Percentiles rank a stretch among this genome's conserved stretches.
Conservation (phyloP, 768 basidiomycete species). For the Sistotremastrum suecicum region DNA sequence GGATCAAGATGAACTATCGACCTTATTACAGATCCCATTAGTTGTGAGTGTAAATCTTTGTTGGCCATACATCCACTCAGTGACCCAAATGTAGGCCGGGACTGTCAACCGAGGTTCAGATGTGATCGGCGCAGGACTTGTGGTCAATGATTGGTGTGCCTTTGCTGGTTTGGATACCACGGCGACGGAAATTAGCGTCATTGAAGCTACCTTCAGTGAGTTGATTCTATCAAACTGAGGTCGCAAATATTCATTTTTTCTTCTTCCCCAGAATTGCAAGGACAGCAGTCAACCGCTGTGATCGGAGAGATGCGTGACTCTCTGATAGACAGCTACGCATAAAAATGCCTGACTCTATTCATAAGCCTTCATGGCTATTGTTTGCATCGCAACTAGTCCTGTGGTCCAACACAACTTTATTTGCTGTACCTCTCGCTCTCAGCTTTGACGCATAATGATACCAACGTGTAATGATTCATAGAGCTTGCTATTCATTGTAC, state of each 20-base stretch:
- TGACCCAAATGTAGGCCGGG: constrained; percentile 49
- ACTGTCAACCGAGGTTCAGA: constrained; percentile 98
- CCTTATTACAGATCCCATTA: constrained; percentile 83
- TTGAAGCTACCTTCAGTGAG: constrained; percentile 95
- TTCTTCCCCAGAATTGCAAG: constrained; percentile 58
- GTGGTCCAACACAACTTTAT: too few relatives aligned
- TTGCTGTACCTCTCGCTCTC: too few relatives aligned
- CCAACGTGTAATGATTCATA: too few relatives aligned
- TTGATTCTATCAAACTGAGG: constrained; percentile 10
- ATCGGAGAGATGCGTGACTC: constrained; percentile 89
- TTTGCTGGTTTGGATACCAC: constrained; percentile 99
- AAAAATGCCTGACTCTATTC: constrained; percentile 7
- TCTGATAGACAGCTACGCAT: constrained; percentile 87
- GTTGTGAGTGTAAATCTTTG: constrained; percentile 49
- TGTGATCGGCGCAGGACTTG: constrained; percentile 91
- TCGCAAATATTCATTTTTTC: not conserved
- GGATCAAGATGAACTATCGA: constrained; percentile 94
- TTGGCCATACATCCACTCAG: not conserved
- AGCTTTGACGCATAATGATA: too few relatives aligned
- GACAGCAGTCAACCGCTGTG: constrained; percentile 65
- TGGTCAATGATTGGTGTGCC: constrained; percentile 99
- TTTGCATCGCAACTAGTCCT: too few relatives aligned
- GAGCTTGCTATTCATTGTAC: too few relatives aligned
- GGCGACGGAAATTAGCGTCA: constrained; percentile 97
- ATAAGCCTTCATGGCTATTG: too few relatives aligned